A percentile compares a stretch with the other conserved stretches of the same genome.
phyloP scores from a whole-genome alignment of 768 basidiomycete species.

The Trametes sanguinea region DNA sequence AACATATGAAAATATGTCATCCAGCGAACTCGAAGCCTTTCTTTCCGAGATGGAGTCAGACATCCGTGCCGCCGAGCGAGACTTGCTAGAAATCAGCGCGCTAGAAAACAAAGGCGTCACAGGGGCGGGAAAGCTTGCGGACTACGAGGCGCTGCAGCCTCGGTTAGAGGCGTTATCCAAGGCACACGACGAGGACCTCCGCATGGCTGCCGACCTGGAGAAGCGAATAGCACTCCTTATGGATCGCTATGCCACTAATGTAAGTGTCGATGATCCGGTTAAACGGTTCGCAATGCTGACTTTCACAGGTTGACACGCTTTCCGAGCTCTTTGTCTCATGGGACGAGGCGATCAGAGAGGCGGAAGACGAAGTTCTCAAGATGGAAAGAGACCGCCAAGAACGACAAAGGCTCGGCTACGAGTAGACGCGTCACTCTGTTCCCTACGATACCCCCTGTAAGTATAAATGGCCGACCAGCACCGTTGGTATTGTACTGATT shows the following conservation, averaged over 20 bases:
- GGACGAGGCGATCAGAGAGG: constrained; percentile 74
- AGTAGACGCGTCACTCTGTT: constrained; percentile 28
- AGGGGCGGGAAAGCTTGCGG: constrained; percentile 70
- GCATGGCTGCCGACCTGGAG: constrained; percentile 62
- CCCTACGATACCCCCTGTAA: background rate
- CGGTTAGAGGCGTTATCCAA: constrained; percentile 61
- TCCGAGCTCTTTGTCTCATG: constrained; percentile 85
- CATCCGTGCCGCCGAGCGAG: constrained; percentile 78
- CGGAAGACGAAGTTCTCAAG: constrained; percentile 57
- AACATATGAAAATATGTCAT: constrained; percentile 64
- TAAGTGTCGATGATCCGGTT: constrained; percentile 35
- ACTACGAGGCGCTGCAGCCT: constrained; percentile 66
- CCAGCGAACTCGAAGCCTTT: constrained; percentile 69
- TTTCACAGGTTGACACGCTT: constrained; percentile 67
- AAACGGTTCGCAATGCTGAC: background rate
- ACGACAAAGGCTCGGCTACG: constrained; percentile 61
- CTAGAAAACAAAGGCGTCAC: constrained; percentile 72
- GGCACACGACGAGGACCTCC: constrained; percentile 60
- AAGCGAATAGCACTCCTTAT: constrained; percentile 63
- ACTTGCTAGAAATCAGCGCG: constrained; percentile 74
- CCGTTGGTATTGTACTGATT: too few relatives aligned
- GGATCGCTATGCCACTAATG: constrained; percentile 71
- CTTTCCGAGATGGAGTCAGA: constrained; percentile 82
- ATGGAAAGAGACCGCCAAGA: constrained; percentile 66
- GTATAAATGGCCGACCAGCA: too few relatives aligned